Base-by-base conservation (phyloP, 192 early-diverging fungal species). In the Coemansia sp. region DNA sequence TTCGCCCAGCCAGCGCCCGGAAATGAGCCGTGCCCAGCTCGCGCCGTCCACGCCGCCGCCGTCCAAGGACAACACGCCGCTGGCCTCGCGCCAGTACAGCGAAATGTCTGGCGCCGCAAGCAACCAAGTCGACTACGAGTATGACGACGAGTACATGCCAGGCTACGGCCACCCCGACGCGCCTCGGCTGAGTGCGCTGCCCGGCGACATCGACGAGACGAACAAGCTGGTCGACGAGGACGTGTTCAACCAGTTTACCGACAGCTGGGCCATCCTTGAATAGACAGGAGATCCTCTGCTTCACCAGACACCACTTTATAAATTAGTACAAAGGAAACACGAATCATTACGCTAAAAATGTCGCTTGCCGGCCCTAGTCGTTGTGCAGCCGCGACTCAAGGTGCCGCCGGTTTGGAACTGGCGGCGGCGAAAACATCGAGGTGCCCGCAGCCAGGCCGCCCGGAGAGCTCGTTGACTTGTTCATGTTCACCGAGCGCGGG, bases 341-440 rank as follows among this genome's bases (percentile, higher is more conserved):
- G 22, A 50, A 45, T 15, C 25, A 23, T 10, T 28, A 25, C 7
- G 17, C 46, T 7, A 28, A 45, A 25, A 25, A 20, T 22, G 9
- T 45, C 60, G 61, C 30, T 56, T 56, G 30, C 58, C 55, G 52
- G n/a, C n/a, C n/a, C n/a, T n/a, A n/a, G n/a, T n/a, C n/a, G 55
- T 58, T 50, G 30, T 58, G 27, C 28, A 25, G 32, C 31, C n/a
- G 49, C 32, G 21, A 22, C n/a, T 47, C 45, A 47, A 47, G 11
- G 6, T 20, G 14, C 26, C 45, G 45, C 27, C 29, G 27, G 8
- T 22, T 53, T 20, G 36, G 58, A 3, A 62, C 47, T 2, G 64
- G 60, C 22, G 70, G 70, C 28, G 65, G 65, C 5, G 61, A 64
- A 23, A 75, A 68, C 48, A 75, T 30, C 29, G 72, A 75, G 0